A percentile compares a stretch with the other conserved stretches of the same genome.
These are phyloP conservation scores for Melaleuca alternifolia DNA, from an alignment of 345 rosid genomes.

Conservation along the genomic window DNA sequence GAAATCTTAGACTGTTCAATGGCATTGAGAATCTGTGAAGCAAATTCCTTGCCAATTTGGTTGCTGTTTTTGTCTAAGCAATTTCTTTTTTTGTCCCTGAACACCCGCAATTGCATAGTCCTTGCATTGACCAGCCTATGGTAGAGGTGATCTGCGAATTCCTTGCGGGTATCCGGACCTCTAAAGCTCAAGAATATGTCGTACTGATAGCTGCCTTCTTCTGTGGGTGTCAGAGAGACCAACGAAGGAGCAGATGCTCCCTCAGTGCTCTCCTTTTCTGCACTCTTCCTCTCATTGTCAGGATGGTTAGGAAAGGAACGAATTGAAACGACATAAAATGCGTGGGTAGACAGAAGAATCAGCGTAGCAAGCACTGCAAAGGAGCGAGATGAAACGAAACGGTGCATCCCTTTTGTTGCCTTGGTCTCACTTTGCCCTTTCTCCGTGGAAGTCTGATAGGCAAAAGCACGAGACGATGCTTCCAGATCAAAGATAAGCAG, in stretches of 20 bases:
- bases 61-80: not conserved
- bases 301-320: too few species aligned
- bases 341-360: too few species aligned
- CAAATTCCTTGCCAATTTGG: not conserved
- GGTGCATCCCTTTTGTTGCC: too few species aligned
- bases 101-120: not conserved
- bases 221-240: not conserved
- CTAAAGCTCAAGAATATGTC: slow-evolving; percentile 3
- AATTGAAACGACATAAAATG: too few species aligned
- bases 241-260: not conserved
- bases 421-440: too few species aligned
- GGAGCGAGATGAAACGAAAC: too few species aligned
- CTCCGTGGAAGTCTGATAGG: too few species aligned
- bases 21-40: not conserved
- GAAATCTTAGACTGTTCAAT: too few species aligned
- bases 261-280: not conserved
- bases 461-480: too few species aligned
- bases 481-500: too few species aligned
- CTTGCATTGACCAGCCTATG: not conserved
- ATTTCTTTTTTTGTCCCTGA: not conserved
- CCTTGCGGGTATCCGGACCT: not conserved
- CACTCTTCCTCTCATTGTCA: too few species aligned
- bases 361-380: too few species aligned
- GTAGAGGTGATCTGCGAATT: not conserved
- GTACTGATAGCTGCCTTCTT: not conserved